A percentile compares a stretch with the other conserved stretches of the same genome.
Evolutionary conservation across 1,284 basidiomycete genomes (phyloP).

Genomic region (Microbotryomycetes sp.): DNA sequence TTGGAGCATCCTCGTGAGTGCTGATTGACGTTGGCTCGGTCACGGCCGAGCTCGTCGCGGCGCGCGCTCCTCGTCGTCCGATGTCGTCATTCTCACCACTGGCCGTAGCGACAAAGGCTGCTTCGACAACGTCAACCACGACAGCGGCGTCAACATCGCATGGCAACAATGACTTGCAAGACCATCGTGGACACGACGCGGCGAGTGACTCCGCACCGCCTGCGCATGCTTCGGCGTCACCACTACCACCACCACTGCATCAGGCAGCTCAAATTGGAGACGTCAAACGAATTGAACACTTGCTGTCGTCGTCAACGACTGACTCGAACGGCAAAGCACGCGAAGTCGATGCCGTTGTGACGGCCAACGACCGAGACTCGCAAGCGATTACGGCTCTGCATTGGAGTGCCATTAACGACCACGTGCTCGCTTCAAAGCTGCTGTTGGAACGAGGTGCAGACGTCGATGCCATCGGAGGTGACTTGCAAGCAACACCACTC

Average conservation of each 20-base stretch:
- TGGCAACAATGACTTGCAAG: not conserved
- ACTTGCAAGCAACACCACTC: conserved; percentile 89
- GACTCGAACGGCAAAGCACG: not conserved
- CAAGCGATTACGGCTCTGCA: conserved; percentile 93
- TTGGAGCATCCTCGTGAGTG: no score
- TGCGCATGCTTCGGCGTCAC: not conserved
- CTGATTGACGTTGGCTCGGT: no score
- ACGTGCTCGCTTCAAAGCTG: conserved; percentile 67
- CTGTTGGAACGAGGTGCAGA: conserved; percentile 90
- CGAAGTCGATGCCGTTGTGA: not conserved
- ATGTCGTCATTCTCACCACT: not conserved
- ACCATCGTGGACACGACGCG: not conserved
- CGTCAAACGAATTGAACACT: conserved; percentile 1
- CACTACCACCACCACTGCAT: conserved; percentile 16
- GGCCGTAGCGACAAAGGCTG: not conserved
- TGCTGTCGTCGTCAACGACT: conserved; percentile 1
- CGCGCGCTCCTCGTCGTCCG: no score
- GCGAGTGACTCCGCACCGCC: not conserved
- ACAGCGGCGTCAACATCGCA: not conserved
- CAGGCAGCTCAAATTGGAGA: conserved; percentile 27
- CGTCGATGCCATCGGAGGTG: conserved; percentile 88
- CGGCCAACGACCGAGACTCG: conserved; percentile 70
- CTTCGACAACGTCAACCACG: not conserved
- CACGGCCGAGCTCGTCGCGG: no score
- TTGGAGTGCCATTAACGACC: conserved; percentile 94